phyloP scores from a whole-genome alignment of 805 yeast species.

The Candida orba region DNA sequence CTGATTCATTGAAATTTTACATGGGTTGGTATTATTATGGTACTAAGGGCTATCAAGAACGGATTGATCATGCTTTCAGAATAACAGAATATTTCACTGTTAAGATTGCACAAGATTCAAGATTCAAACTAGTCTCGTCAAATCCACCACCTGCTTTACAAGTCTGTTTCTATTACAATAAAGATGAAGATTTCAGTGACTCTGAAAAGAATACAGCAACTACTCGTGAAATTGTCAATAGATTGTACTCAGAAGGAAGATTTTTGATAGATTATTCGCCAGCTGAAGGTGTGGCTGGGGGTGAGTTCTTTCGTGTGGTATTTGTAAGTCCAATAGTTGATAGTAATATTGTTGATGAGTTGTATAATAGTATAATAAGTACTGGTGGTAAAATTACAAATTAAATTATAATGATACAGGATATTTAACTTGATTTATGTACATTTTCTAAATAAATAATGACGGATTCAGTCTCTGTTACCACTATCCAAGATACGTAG shows the following conservation, averaged over 20 bases:
- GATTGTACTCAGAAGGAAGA: slow-evolving; percentile 53
- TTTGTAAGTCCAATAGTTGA: slow-evolving; percentile 62
- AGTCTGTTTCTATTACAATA: slow-evolving; percentile 72
- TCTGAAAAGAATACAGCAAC: slow-evolving; percentile 38
- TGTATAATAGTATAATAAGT: slow-evolving; percentile 32
- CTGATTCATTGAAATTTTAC: slow-evolving; percentile 74
- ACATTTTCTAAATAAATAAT: background rate
- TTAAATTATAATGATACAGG: background rate
- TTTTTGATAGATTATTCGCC: slow-evolving; percentile 79
- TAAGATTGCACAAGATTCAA: slow-evolving; percentile 27
- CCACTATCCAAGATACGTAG: slow-evolving; percentile 53
- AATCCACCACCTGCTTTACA: slow-evolving; percentile 71
- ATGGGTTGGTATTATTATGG: slow-evolving; percentile 82
- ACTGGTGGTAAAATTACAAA: background rate
- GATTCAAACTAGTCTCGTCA: slow-evolving; percentile 50
- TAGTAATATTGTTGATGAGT: slow-evolving; percentile 36
- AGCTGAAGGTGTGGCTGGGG: slow-evolving; percentile 46
- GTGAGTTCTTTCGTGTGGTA: slow-evolving; percentile 82
- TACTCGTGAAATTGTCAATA: slow-evolving; percentile 57
- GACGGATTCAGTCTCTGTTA: slow-evolving; percentile 17
- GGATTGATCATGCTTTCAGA: slow-evolving; percentile 68
- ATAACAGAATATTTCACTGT: slow-evolving; percentile 56
- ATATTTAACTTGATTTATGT: background rate
- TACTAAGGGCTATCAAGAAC: slow-evolving; percentile 47
- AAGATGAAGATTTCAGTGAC: slow-evolving; percentile 27